A percentile compares a stretch with the other conserved stretches of the same genome.
These are phyloP conservation scores for Paraconiothyrium sp. DNA, from an alignment of 2,329 filamentous ascomycete species.

Conservation along the genomic window DNA sequence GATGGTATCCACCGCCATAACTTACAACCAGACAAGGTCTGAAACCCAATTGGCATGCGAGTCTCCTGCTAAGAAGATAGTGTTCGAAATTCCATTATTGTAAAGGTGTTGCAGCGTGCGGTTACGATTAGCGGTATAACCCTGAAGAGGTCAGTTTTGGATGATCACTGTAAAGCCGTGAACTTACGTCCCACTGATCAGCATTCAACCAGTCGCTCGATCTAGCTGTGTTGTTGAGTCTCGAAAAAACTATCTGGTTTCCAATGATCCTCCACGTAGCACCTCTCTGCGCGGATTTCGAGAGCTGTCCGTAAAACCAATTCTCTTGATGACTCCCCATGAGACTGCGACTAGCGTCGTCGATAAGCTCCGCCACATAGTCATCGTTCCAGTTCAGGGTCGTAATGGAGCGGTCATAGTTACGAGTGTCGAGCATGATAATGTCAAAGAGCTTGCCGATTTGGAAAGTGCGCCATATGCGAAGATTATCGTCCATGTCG, in stretches of 20 bases:
- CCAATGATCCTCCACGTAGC: conserved; percentile 75
- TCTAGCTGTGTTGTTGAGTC: conserved; percentile 38
- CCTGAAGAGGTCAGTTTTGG: conserved; percentile 49
- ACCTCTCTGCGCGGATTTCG: conserved; percentile 65
- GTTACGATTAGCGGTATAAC: conserved; percentile 73
- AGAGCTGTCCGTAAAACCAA: conserved; percentile 64
- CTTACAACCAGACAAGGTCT: conserved; percentile 52
- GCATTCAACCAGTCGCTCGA: conserved; percentile 52
- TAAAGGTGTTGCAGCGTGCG: conserved; percentile 73
- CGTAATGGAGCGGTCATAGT: conserved; percentile 52
- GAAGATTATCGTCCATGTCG: conserved; percentile 52
- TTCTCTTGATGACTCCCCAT: conserved; percentile 77
- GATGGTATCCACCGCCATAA: neutral
- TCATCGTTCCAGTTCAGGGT: conserved; percentile 62
- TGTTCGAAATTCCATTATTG: conserved; percentile 73
- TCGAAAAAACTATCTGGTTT: conserved; percentile 64
- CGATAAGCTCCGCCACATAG: conserved; percentile 67
- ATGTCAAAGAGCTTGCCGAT: conserved; percentile 53
- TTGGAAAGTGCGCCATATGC: conserved; percentile 53
- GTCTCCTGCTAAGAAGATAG: conserved; percentile 75
- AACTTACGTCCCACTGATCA: conserved; percentile 65
- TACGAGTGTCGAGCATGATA: conserved; percentile 54
- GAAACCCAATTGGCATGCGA: conserved; percentile 69
- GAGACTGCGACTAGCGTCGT: conserved; percentile 71
- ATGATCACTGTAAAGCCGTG: neutral